A percentile compares a stretch with the other conserved stretches of the same genome.
phyloP scores from a whole-genome alignment of 2,329 filamentous ascomycete genomes.

The Didymella pomorum region DNA sequence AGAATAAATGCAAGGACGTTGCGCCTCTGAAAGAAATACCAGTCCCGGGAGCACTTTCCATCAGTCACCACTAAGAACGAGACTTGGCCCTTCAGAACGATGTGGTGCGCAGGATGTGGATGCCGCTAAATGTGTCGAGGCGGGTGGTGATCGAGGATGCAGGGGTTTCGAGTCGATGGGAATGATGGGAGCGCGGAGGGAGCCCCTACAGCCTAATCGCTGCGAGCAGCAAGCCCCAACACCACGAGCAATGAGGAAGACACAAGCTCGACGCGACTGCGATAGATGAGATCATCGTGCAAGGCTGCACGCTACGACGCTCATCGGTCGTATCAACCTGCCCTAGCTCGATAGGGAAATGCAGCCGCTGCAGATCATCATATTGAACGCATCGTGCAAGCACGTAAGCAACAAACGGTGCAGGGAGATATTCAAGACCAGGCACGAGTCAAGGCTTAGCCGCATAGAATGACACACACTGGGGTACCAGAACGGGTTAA shows the following conservation, averaged over 20 bases:
- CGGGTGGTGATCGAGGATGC: not conserved
- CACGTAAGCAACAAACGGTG: not conserved
- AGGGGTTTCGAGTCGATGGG: not conserved
- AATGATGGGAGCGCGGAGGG: not conserved
- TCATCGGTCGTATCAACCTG: not conserved
- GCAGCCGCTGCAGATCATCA: not conserved
- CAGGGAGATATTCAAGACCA: not conserved
- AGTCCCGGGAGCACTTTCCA: not conserved
- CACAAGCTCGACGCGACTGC: not conserved
- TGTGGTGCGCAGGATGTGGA: not conserved
- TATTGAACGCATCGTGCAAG: not conserved
- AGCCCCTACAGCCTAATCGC: not conserved
- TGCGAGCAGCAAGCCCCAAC: not conserved
- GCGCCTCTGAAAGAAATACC: constrained; percentile 4
- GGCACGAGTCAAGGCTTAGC: too few species aligned
- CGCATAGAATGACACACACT: not conserved
- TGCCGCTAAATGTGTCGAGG: not conserved
- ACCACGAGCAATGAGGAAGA: not conserved
- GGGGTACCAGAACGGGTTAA: too few species aligned
- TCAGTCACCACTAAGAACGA: not conserved
- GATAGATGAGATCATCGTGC: constrained; percentile 6
- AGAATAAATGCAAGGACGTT: not conserved
- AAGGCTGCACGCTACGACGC: constrained; percentile 1
- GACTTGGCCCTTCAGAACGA: not conserved
- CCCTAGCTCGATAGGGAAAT: constrained; percentile 4